Evolutionary conservation across 1,284 basidiomycete genomes (phyloP).

Genomic region (Gymnopus androsaceus): DNA sequence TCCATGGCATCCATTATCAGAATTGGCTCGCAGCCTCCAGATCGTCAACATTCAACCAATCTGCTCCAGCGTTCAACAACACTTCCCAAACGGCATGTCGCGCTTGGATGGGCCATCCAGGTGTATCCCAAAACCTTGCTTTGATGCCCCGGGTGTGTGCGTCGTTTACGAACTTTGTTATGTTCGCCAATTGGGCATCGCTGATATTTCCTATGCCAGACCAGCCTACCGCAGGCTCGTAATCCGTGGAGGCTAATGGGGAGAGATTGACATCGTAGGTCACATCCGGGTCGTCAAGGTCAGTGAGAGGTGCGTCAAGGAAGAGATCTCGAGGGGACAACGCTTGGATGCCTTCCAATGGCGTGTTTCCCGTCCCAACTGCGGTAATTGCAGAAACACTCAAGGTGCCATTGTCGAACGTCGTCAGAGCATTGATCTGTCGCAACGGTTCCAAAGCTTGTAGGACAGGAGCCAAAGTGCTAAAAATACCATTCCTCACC

Average conservation of each 20-base stretch:
- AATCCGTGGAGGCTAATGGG: slow-evolving; percentile 55
- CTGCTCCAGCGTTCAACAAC: slow-evolving; percentile 44
- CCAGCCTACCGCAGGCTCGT: slow-evolving; percentile 49
- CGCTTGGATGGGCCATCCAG: slow-evolving; percentile 49
- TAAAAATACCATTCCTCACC: slow-evolving; percentile 20
- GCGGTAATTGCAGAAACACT: slow-evolving; percentile 43
- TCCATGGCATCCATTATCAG: too few relatives aligned
- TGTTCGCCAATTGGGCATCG: slow-evolving; percentile 34
- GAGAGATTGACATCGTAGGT: slow-evolving; percentile 46
- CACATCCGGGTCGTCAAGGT: slow-evolving; percentile 38
- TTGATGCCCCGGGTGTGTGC: slow-evolving; percentile 48
- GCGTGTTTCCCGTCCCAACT: slow-evolving; percentile 58
- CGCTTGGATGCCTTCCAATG: slow-evolving; percentile 47
- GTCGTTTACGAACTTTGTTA: slow-evolving; percentile 41
- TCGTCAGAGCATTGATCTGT: slow-evolving; percentile 47
- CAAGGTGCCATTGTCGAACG: slow-evolving; percentile 43
- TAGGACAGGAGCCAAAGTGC: slow-evolving; percentile 48
- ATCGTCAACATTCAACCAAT: slow-evolving; percentile 60
- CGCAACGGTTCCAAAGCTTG: slow-evolving; percentile 50
- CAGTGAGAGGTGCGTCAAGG: slow-evolving; percentile 53
- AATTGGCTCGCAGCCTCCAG: slow-evolving; percentile 40
- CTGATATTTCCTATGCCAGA: slow-evolving; percentile 46
- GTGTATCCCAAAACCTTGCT: slow-evolving; percentile 57
- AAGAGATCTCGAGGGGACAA: slow-evolving; percentile 51
- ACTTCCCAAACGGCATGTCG: slow-evolving; percentile 46